Percentiles rank a stretch among this genome's conserved stretches.
Evolutionary conservation across 139 green algal species (phyloP).

Genomic region (Micractinium conductrix): DNA sequence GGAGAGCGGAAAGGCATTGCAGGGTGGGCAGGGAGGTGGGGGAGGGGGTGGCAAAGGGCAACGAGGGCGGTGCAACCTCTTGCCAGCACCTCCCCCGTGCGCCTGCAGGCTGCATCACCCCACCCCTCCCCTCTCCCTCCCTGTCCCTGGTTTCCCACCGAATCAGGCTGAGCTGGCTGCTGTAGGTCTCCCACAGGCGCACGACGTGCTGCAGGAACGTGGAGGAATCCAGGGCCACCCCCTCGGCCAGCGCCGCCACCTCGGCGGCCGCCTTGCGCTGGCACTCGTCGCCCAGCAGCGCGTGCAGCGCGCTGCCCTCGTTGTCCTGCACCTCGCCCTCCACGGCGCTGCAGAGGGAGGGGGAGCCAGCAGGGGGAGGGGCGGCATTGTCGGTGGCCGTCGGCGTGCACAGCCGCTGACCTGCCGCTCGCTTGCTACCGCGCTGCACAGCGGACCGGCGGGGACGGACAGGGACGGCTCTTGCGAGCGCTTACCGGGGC

Average conservation of each 20-base stretch:
- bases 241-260: not conserved
- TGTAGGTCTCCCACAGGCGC: slow-evolving; percentile 82
- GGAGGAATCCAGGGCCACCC: slow-evolving; percentile 21
- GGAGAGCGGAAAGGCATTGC: no score
- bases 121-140: no score
- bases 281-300: slow-evolving; percentile 1
- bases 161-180: slow-evolving; percentile 86
- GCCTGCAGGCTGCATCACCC: no score
- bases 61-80: not conserved
- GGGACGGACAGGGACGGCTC: not conserved
- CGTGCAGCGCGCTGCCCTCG: not conserved
- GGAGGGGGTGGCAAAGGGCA: not conserved
- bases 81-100: not conserved
- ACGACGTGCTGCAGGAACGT: slow-evolving; percentile 83
- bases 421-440: no score
- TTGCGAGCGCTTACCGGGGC: no score
- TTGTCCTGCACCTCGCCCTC: slow-evolving; percentile 11
- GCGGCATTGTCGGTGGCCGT: not conserved
- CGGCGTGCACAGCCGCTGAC: no score
- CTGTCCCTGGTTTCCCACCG: no score
- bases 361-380: not conserved
- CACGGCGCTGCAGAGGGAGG: not conserved
- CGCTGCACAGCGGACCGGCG: no score
- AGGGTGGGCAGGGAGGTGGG: not conserved
- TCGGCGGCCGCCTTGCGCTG: slow-evolving; percentile 7